Percentiles rank a stretch among this genome's conserved stretches.
phyloP scores from a whole-genome alignment of 345 rosid genomes.

The Salix dunnii region DNA sequence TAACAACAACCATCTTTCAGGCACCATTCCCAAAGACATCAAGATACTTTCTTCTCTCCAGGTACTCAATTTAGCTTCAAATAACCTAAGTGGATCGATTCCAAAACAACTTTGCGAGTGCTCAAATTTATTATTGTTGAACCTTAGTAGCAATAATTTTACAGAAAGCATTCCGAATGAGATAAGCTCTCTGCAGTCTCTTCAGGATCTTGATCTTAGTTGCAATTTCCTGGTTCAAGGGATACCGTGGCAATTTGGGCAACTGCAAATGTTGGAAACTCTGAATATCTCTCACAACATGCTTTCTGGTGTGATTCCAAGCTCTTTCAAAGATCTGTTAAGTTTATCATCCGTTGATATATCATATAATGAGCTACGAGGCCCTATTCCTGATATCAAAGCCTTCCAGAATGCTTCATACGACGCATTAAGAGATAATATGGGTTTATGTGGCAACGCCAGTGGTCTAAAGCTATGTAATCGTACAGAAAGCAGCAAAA shows the following conservation, averaged over 20 bases:
- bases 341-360: no score
- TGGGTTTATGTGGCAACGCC: no score
- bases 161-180: background rate
- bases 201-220: background rate
- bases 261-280: no score
- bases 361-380: no score
- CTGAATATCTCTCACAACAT: background rate
- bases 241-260: constrained; percentile 2
- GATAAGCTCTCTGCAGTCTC: background rate
- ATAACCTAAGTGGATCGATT: constrained; percentile 5
- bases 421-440: no score
- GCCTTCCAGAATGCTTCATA: no score
- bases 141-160: background rate
- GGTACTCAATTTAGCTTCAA: background rate
- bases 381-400: no score
- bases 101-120: constrained; percentile 4
- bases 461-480: no score
- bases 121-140: background rate
- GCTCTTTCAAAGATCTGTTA: background rate
- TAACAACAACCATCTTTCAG: background rate
- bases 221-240: background rate
- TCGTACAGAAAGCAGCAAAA: no score
- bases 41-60: background rate
- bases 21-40: background rate
- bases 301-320: constrained; percentile 1